Evolutionary conservation across 208 protist genomes (phyloP).

Genomic region (Trypanosoma vivax): DNA sequence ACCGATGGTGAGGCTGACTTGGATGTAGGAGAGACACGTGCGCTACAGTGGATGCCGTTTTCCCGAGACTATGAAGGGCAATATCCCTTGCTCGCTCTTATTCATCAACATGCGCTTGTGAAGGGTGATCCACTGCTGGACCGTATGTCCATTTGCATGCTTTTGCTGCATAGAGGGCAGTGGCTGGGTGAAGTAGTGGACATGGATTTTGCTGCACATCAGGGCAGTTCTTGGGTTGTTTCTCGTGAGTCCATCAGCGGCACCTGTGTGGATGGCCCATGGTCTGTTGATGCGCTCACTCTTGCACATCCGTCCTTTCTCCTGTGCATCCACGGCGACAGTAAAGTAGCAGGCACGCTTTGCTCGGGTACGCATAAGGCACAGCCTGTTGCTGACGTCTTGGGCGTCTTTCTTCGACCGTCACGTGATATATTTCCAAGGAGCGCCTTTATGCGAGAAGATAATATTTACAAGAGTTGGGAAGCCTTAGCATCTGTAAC

Average conservation of each 20-base stretch:
- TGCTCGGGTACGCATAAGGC: neutral
- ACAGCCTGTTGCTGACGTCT: neutral
- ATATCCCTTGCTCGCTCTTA: slow-evolving; percentile 34
- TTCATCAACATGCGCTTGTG: slow-evolving; percentile 21
- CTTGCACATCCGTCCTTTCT: slow-evolving; percentile 30
- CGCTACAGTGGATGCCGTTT: slow-evolving; percentile 31
- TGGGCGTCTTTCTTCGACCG: slow-evolving; percentile 27
- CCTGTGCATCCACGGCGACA: slow-evolving; percentile 1
- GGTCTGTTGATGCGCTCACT: slow-evolving; percentile 21
- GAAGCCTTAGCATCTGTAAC: neutral
- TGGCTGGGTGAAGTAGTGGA: neutral
- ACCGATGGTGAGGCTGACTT: neutral
- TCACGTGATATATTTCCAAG: slow-evolving; percentile 9
- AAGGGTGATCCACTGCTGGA: slow-evolving; percentile 18
- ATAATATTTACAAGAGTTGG: neutral
- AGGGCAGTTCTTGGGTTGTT: neutral
- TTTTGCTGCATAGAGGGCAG: neutral
- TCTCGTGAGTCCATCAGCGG: slow-evolving; percentile 5
- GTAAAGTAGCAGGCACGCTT: neutral
- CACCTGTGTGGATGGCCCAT: slow-evolving; percentile 22
- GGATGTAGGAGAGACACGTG: slow-evolving; percentile 14
- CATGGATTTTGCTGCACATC: neutral
- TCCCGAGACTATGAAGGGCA: slow-evolving; percentile 17
- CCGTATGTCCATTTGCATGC: slow-evolving; percentile 18
- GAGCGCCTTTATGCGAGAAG: slow-evolving; percentile 22